These are phyloP conservation scores for Hygrocybe punicea DNA, from an alignment of 768 basidiomycete genomes.

Conservation along the genomic window DNA sequence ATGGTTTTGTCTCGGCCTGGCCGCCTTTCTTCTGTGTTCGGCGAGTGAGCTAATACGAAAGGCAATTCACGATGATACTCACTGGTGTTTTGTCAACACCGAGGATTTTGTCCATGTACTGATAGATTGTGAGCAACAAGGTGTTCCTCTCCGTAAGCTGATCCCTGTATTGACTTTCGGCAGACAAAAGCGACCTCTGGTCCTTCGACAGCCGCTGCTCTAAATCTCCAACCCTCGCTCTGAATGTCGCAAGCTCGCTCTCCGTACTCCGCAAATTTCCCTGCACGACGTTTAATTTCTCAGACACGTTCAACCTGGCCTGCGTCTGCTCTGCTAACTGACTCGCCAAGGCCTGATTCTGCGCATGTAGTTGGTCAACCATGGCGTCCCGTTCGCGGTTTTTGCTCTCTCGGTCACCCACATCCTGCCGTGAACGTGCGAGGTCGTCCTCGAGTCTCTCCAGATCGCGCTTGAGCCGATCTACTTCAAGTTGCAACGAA, in stretches of 20 bases:
- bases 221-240: slow-evolving; percentile 64
- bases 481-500: slow-evolving; percentile 88
- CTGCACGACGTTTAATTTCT: slow-evolving; percentile 80
- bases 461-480: slow-evolving; percentile 80
- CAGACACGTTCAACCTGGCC: slow-evolving; percentile 76
- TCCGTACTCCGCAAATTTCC: slow-evolving; percentile 63
- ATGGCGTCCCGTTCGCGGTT: slow-evolving; percentile 66
- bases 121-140: slow-evolving; percentile 85
- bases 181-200: slow-evolving; percentile 63
- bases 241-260: slow-evolving; percentile 56
- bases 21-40: slow-evolving; percentile 59
- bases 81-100: slow-evolving; percentile 86
- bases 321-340: slow-evolving; percentile 85
- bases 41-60: neutral
- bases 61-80: slow-evolving; percentile 26
- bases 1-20: slow-evolving; percentile 83
- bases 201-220: slow-evolving; percentile 82
- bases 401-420: slow-evolving; percentile 62
- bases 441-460: slow-evolving; percentile 79
- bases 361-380: slow-evolving; percentile 72
- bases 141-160: slow-evolving; percentile 93
- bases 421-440: slow-evolving; percentile 61
- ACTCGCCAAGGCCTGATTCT: slow-evolving; percentile 74
- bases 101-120: slow-evolving; percentile 91
- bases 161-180: slow-evolving; percentile 82